Evolutionary conservation across 768 basidiomycete species (phyloP), one percentile per base, ranked within the genome.

Genomic region (Trametes coccinea): DNA sequence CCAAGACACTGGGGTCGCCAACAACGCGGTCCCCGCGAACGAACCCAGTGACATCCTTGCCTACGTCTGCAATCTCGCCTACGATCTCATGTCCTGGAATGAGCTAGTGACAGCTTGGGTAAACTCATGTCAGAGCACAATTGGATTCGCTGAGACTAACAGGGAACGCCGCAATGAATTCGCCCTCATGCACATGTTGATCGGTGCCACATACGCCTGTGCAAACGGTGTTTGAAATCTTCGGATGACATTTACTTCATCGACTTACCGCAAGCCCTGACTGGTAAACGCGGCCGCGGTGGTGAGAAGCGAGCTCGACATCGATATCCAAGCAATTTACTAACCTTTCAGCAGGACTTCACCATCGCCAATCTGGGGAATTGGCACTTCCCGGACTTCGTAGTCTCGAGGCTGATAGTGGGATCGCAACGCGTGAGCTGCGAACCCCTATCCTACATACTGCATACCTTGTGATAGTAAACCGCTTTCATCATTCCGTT

Each of bases 21-120:
- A 92, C 93, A 68, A 88, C 87, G 53, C 92, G 86, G 69, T 95
- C 93, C 31, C 93, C 93, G 13, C 84, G 72, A 2, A 79, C 74
- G 68, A 95, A 93, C 4, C 82, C 90, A 63, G 83, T 83, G 49
- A 95, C 93, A 61, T 91, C 83, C 77, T 87, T 89, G 27, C 93
- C 93, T 67, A 90, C 78, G 63, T 87, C 84, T 30, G 88, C 84
- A 55, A 93, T 77, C 8, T 75, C 76, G 4, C 93, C 93, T 39
- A 96, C 85, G 43, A 82, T 83, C 75, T 89, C 89, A 65, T 90
- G 88, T 2, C 88, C 86, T 10, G 90, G 88, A 59, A 90, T 87
- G 44, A 92, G 78, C 82, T 87, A 65, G 53, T 2, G 13, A 39
- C 29, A 33, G n/a, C 30, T 33, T 44, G 29, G n/a, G 9, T 56